Evolutionary conservation across 1,139 yeast species (phyloP).

Genomic region (Pichia sp.): DNA sequence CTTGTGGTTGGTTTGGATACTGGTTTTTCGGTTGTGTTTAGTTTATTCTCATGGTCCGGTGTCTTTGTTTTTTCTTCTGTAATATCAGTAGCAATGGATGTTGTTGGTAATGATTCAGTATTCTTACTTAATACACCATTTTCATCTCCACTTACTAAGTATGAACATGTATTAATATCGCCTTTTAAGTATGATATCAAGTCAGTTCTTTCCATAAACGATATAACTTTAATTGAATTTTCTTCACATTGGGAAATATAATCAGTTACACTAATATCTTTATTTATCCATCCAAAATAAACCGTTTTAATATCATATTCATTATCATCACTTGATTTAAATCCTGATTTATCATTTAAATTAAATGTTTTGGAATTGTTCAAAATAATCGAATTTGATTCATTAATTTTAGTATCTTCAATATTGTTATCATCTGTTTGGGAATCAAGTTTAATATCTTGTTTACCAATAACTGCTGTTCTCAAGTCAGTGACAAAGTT

Average conservation of each 20-base stretch:
- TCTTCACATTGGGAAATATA: conserved; percentile 70
- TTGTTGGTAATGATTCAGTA: not conserved
- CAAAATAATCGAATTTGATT: not conserved
- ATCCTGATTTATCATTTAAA: conserved; percentile 48
- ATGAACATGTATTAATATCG: conserved; percentile 49
- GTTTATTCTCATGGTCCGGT: not conserved
- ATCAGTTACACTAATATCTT: conserved; percentile 73
- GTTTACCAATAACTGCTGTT: not conserved
- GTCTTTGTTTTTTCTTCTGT: not conserved
- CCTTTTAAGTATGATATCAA: conserved; percentile 77
- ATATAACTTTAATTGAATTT: conserved; percentile 60
- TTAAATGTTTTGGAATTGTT: conserved; percentile 15
- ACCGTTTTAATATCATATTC: conserved; percentile 32
- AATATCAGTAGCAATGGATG: not conserved
- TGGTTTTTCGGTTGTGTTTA: not conserved
- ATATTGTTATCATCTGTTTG: not conserved
- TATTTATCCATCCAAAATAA: conserved; percentile 69
- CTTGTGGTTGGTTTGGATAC: not conserved
- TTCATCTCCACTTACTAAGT: conserved; percentile 29
- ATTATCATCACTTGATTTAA: conserved; percentile 24
- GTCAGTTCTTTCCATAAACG: conserved; percentile 82
- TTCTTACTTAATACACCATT: not conserved
- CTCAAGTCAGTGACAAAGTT: conserved; percentile 3
- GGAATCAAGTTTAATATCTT: not conserved
- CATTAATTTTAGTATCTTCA: not conserved